These are phyloP conservation scores for Grigorovia transvaalensis DNA, from an alignment of 805 yeast species.

Conservation along the genomic window DNA sequence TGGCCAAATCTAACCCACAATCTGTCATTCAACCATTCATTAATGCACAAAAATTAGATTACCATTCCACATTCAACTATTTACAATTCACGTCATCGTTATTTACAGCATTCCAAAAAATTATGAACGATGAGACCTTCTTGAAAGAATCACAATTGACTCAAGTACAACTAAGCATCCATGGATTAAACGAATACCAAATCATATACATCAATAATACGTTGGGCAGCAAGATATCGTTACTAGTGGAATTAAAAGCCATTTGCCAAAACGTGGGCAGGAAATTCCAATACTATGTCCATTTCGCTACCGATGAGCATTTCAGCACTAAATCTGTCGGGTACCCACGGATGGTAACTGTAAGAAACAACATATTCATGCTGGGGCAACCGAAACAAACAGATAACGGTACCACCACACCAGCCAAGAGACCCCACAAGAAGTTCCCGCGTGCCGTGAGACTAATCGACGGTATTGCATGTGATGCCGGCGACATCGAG, in stretches of 20 bases:
- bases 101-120: constrained; percentile 15
- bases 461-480: constrained; percentile 23
- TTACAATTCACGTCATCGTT: constrained; percentile 27
- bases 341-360: constrained; percentile 22
- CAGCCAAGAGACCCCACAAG: neutral
- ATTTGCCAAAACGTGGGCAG: constrained; percentile 20
- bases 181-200: constrained; percentile 24
- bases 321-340: constrained; percentile 20
- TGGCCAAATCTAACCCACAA: constrained; percentile 27
- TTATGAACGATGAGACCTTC: constrained; percentile 8
- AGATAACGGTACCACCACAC: neutral
- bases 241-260: constrained; percentile 22
- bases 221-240: constrained; percentile 19
- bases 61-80: constrained; percentile 28
- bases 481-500: constrained; percentile 23
- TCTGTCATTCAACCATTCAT: constrained; percentile 26
- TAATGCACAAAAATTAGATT: constrained; percentile 20
- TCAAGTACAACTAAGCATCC: constrained; percentile 19
- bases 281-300: constrained; percentile 21
- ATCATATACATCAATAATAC: constrained; percentile 20
- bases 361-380: constrained; percentile 23
- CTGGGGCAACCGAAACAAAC: constrained; percentile 7
- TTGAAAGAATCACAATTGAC: constrained; percentile 5
- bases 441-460: constrained; percentile 15
- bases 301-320: constrained; percentile 25